Conservation (phyloP, 495 filamentous ascomycete genomes). For the Penicillium fimorum region DNA sequence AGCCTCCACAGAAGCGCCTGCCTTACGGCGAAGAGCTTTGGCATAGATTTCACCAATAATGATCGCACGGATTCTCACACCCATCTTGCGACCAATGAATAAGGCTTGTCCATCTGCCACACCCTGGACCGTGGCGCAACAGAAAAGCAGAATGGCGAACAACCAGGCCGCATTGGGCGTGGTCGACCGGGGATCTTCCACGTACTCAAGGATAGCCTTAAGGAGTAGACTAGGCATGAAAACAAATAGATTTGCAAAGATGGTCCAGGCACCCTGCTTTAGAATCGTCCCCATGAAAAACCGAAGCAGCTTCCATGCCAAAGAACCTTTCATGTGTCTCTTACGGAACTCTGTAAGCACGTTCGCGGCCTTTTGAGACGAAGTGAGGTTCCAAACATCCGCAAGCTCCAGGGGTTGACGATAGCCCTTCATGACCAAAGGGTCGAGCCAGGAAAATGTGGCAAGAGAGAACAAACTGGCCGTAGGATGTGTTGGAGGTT, state of each 20-base stretch:
- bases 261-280: slow-evolving; percentile 76
- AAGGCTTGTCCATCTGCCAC: slow-evolving; percentile 83
- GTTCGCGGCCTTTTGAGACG: slow-evolving; percentile 79
- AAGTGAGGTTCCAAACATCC: slow-evolving; percentile 88
- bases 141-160: slow-evolving; percentile 85
- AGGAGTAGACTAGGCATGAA: slow-evolving; percentile 91
- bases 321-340: slow-evolving; percentile 74
- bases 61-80: slow-evolving; percentile 87
- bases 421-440: slow-evolving; percentile 89
- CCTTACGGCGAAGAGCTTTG: slow-evolving; percentile 91
- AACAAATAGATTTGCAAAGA: slow-evolving; percentile 72
- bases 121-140: slow-evolving; percentile 73
- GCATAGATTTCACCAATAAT: slow-evolving; percentile 98
- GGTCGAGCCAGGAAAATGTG: slow-evolving; percentile 88
- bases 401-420: slow-evolving; percentile 75
- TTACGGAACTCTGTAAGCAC: slow-evolving; percentile 82
- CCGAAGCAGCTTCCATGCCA: slow-evolving; percentile 77
- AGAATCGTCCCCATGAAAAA: slow-evolving; percentile 79
- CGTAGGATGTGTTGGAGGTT: slow-evolving; percentile 79
- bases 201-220: slow-evolving; percentile 86
- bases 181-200: slow-evolving; percentile 75
- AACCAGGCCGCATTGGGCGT: slow-evolving; percentile 94
- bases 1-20: slow-evolving; percentile 65
- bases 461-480: slow-evolving; percentile 85
- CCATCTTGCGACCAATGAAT: slow-evolving; percentile 90